These are phyloP conservation scores for Blastobotrys ciferrii DNA, from an alignment of 1,139 yeast species.

Conservation along the genomic window DNA sequence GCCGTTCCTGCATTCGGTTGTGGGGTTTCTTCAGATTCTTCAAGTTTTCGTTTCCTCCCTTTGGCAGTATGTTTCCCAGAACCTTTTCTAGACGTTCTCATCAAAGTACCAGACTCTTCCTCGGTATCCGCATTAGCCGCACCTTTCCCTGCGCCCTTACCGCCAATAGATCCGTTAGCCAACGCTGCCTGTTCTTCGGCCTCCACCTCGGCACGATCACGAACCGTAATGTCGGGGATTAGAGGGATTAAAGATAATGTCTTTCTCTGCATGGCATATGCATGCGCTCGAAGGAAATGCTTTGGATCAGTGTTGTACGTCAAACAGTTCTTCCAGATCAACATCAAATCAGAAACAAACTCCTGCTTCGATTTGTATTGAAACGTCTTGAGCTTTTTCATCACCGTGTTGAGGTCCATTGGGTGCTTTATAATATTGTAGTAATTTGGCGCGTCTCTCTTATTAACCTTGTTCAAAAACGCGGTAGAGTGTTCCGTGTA, in stretches of 20 bases:
- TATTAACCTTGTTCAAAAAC: constrained; percentile 88
- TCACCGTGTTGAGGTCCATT: constrained; percentile 93
- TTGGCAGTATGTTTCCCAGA: constrained; percentile 27
- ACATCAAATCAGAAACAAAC: constrained; percentile 88
- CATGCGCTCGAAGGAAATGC: constrained; percentile 87
- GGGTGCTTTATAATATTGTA: constrained; percentile 86
- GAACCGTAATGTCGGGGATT: constrained; percentile 81
- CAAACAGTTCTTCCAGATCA: constrained; percentile 93
- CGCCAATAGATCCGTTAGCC: constrained; percentile 37
- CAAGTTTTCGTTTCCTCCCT: constrained; percentile 31
- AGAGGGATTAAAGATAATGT: constrained; percentile 72
- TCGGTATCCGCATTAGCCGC: constrained; percentile 24
- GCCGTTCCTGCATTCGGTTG: constrained; percentile 8
- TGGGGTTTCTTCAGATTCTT: constrained; percentile 21
- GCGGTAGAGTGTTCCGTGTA: constrained; percentile 97
- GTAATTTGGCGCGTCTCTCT: constrained; percentile 96
- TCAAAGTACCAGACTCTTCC: constrained; percentile 12
- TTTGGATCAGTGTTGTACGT: constrained; percentile 94
- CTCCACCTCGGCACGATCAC: constrained; percentile 83
- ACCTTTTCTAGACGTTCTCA: constrained; percentile 23
- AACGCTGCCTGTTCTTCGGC: constrained; percentile 64
- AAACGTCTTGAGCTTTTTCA: constrained; percentile 79
- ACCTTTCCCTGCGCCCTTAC: constrained; percentile 18
- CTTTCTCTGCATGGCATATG: constrained; percentile 92
- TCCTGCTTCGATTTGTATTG: constrained; percentile 82